phyloP scores from a whole-genome alignment of 2,329 filamentous ascomycete species.

The Xylariaceae sp. region DNA sequence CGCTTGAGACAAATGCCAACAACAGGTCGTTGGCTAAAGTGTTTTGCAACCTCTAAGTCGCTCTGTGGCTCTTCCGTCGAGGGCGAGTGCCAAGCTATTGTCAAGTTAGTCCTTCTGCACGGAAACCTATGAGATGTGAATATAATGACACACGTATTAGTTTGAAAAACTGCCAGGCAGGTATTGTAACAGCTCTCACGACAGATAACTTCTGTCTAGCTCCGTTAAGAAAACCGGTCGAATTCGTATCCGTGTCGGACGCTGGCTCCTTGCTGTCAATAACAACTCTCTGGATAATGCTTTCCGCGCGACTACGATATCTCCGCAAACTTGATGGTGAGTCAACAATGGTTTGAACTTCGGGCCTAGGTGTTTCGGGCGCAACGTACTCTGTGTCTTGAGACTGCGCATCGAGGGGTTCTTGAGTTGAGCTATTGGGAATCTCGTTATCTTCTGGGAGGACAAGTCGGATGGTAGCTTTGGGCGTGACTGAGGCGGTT shows the following conservation, averaged over 20 bases:
- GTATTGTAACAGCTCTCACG: conserved; percentile 83
- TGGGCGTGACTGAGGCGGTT: conserved; percentile 23
- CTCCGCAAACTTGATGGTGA: conserved; percentile 22
- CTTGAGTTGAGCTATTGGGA: conserved; percentile 15
- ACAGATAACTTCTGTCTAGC: conserved; percentile 44
- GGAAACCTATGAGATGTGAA: neutral
- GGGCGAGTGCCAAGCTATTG: conserved; percentile 74
- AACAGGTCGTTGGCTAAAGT: conserved; percentile 80
- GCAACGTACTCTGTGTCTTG: conserved; percentile 2
- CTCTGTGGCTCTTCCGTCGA: conserved; percentile 48
- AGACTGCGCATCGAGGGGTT: conserved; percentile 7
- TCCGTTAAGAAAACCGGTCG: conserved; percentile 39
- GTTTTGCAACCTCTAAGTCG: conserved; percentile 79
- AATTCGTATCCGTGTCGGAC: conserved; percentile 36
- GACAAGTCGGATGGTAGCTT: conserved; percentile 34
- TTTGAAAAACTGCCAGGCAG: conserved; percentile 96
- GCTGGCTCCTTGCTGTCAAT: conserved; percentile 46
- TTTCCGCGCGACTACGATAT: conserved; percentile 42
- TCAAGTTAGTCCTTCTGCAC: conserved; percentile 31
- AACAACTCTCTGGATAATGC: conserved; percentile 57
- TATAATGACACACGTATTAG: conserved; percentile 65
- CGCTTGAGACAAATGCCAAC: conserved; percentile 90
- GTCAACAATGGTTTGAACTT: conserved; percentile 17
- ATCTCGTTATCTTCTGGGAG: conserved; percentile 24
- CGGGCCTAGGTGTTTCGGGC: neutral